Base-by-base conservation (phyloP, 2,329 filamentous ascomycete species). In the Neophaeococcomyces aloes region DNA sequence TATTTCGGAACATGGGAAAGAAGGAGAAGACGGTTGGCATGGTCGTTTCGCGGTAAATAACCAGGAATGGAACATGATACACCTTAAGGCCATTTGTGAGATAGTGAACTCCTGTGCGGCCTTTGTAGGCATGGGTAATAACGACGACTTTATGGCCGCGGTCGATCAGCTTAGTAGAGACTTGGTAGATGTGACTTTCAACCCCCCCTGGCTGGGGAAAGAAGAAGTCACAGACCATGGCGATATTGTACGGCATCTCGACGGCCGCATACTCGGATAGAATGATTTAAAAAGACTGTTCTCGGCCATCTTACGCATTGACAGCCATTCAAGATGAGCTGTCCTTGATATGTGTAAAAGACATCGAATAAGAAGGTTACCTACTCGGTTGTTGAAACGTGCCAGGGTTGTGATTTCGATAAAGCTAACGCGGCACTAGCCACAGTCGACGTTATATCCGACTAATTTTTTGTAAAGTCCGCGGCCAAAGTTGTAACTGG, bases 191-290 rank as follows among this genome's bases (percentile, higher is more conserved):
- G 66, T 98, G 91, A 64, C 86, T 94, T 69, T 98, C 91, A 53
- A 98, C 79, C 56, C 91, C 91, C 60, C 91, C 88, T 41, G 91
- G 89, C 59, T 96, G 89, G 11, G 91, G 91, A 61, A 93, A 98
- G 79, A 98, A 98, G 75, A 94, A 95, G 72, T 98, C 91, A 75
- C 89, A 88, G 63, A 95, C 85, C 91, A 98, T 98, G 47, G 79
- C 78, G 60, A 83, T 82, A 56, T 81, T 81, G 69, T 82, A 82
- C 42, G 77, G 71, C 79, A 82, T 83, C 18, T 55, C 61, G 53
- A 46, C 57, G 27, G 29, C 29, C 23, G n/a, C 15, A n/a, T 7
- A 4, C 13, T 14, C 3, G 18, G 13, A 15, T n/a, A 7, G 6
- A 11, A 3, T 8, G 6, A 4, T 21, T 38, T 29, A 11, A 7